These are phyloP conservation scores for Aspergillus tanneri DNA, from an alignment of 2,329 filamentous ascomycete genomes.

Conservation along the genomic window DNA sequence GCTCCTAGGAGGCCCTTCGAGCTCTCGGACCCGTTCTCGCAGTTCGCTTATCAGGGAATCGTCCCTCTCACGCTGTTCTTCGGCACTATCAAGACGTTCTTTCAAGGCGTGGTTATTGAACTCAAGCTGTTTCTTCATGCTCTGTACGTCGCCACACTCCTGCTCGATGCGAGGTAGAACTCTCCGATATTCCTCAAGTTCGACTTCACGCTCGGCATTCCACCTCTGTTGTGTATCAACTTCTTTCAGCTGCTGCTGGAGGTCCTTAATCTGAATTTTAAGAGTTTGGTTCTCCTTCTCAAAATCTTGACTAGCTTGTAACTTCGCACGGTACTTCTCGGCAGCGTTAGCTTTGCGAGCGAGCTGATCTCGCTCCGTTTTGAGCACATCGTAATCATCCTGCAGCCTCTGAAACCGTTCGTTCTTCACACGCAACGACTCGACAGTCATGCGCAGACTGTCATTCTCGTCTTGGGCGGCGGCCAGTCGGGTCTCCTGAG, in stretches of 20 bases:
- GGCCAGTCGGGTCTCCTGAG: constrained; percentile 66
- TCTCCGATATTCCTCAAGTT: constrained; percentile 46
- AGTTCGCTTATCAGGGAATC: constrained; percentile 44
- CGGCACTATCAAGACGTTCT: constrained; percentile 43
- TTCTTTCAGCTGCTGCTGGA: constrained; percentile 49
- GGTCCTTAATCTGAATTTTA: constrained; percentile 47
- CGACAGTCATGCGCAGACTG: constrained; percentile 45
- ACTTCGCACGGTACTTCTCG: constrained; percentile 51
- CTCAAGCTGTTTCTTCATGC: constrained; percentile 49
- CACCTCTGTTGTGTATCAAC: constrained; percentile 43
- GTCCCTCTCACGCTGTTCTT: constrained; percentile 45
- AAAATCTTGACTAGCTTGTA: constrained; percentile 49
- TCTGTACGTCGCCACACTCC: constrained; percentile 49
- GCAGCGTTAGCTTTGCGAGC: constrained; percentile 50
- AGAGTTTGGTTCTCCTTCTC: constrained; percentile 50
- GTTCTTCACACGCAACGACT: constrained; percentile 46
- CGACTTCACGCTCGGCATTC: constrained; percentile 42
- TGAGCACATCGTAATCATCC: constrained; percentile 52
- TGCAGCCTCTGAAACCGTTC: constrained; percentile 48
- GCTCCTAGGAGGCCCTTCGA: constrained; percentile 42
- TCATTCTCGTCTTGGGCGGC: constrained; percentile 48
- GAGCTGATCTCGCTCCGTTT: constrained; percentile 48
- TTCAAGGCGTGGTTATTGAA: constrained; percentile 50
- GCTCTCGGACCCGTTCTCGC: constrained; percentile 43
- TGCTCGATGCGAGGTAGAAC: constrained; percentile 50